Percentiles rank a stretch among this genome's conserved stretches.
phyloP scores from a whole-genome alignment of 768 basidiomycete species.

The Suillus sp. region DNA sequence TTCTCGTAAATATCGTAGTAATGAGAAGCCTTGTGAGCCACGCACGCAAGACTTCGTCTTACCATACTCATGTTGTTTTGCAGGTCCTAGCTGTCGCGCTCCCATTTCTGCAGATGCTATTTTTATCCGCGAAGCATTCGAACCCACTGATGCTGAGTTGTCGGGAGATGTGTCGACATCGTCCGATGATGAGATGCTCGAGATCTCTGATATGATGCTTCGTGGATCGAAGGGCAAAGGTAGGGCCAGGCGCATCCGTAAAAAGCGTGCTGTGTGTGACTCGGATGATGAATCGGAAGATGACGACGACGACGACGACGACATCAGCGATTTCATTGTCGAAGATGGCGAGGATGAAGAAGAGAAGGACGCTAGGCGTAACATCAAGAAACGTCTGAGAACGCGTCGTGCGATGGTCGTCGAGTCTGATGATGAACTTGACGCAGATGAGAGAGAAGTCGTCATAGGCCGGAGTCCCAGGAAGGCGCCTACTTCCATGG shows the following conservation, averaged over 20 bases:
- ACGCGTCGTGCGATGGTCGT: constrained; percentile 42
- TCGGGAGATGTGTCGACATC: background rate
- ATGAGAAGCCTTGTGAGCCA: constrained; percentile 55
- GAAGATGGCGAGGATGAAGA: constrained; percentile 56
- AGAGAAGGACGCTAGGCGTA: constrained; percentile 44
- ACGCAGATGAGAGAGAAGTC: constrained; percentile 44
- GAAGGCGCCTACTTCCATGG: constrained; percentile 32
- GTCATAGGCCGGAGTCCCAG: constrained; percentile 38
- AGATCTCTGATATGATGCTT: constrained; percentile 22
- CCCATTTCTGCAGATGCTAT: constrained; percentile 48
- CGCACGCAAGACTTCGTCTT: background rate
- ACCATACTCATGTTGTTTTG: constrained; percentile 2
- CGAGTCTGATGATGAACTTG: constrained; percentile 47
- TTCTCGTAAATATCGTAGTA: constrained; percentile 35
- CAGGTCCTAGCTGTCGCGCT: constrained; percentile 65
- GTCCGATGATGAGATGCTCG: constrained; percentile 36
- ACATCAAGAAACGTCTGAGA: constrained; percentile 43
- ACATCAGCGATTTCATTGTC: constrained; percentile 56
- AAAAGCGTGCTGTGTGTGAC: constrained; percentile 28
- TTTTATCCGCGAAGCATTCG: constrained; percentile 61
- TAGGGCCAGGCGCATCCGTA: constrained; percentile 27
- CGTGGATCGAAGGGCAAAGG: constrained; percentile 20
- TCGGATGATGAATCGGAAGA: constrained; percentile 28
- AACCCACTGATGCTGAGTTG: constrained; percentile 55
- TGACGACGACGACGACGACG: constrained; percentile 44